Evolutionary conservation across 2,329 filamentous ascomycete species (phyloP), one percentile per base, ranked within the genome.

Genomic region (Fusarium beomiforme): DNA sequence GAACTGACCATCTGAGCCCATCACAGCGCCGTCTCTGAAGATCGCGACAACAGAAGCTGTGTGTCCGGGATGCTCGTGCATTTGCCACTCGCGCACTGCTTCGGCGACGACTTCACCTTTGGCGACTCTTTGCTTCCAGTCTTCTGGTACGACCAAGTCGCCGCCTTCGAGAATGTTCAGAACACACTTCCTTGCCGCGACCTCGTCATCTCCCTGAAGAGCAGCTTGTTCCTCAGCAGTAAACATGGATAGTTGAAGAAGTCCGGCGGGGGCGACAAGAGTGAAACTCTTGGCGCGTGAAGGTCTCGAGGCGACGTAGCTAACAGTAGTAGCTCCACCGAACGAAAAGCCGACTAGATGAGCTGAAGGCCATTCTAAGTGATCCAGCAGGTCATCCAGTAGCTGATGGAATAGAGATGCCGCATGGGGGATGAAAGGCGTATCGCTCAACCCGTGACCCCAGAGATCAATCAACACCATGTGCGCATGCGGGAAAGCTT

Each of bases 401-500:
- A 85, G 72, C 1, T 19, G 19, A 47, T 85, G 82, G 60, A 88
- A 88, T 2, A 87, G 64, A 0, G 58, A 41, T 1, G 82, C 68
- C 0, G 77, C 78, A 56, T 88, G 85, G 0, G 85, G 71, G 0
- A 73, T 33, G 2, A 84, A 5, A 0, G 86, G 86, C 0, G 85
- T 87, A 9, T 84, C 83, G 31, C 78, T 83, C n/a, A 88, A 75
- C 0, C 86, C 86, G 54, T 88, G 87, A 33, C 86, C 86, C 85
- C 85, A 88, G 14, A 84, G 81, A 59, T 88, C 86, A 17, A 86
- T 21, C 2, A 86, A 76, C 0, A 85, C 82, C 34, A 83, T 78
- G 14, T 84, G 78, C 0, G 84, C 74, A 1, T 69, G 29, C 0
- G 84, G 81, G 47, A 81, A 83, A 0, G 68, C 70, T 0, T 74